A percentile compares a stretch with the other conserved stretches of the same genome.
Conservation (phyloP, 169 alveolate species). For the Eimeria tenella region DNA sequence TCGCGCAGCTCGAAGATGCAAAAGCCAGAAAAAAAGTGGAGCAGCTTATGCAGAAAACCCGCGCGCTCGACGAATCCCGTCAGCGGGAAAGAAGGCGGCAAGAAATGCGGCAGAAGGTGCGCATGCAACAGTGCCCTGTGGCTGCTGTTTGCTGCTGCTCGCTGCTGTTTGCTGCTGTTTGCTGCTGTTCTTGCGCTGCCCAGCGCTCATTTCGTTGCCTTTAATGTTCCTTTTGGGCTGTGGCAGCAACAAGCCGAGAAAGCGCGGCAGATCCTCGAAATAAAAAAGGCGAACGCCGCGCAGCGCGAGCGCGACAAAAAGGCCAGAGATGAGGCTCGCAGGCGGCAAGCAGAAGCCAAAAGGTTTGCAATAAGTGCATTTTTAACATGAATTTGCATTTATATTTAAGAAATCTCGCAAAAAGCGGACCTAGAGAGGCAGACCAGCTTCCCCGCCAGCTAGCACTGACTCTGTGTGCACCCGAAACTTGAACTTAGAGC, state of each 20-base stretch:
- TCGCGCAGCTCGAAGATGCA: constrained; percentile 86
- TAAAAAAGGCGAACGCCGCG: constrained; percentile 31
- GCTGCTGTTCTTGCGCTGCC: too few relatives aligned
- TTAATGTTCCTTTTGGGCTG: too few relatives aligned
- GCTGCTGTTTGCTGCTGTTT: too few relatives aligned
- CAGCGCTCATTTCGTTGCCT: too few relatives aligned
- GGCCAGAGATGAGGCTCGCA: constrained; percentile 53
- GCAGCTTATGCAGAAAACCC: constrained; percentile 85
- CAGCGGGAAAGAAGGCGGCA: constrained; percentile 79
- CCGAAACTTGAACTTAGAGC: too few relatives aligned
- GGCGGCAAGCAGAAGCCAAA: constrained; percentile 21
- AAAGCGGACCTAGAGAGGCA: not conserved
- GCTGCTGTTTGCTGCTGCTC: too few relatives aligned
- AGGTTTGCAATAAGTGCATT: not conserved
- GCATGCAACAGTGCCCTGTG: not conserved
- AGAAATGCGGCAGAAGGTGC: constrained; percentile 76
- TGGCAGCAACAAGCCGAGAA: constrained; percentile 48
- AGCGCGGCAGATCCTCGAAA: constrained; percentile 35
- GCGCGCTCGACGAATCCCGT: constrained; percentile 81
- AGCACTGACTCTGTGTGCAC: too few relatives aligned
- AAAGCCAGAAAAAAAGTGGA: constrained; percentile 89
- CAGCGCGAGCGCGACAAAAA: constrained; percentile 50
- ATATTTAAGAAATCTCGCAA: too few relatives aligned
- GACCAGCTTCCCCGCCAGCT: too few relatives aligned
- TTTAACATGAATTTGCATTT: too few relatives aligned